These are phyloP conservation scores for Pseudevernia furfuracea DNA, from an alignment of 495 filamentous ascomycete species.

Conservation along the genomic window DNA sequence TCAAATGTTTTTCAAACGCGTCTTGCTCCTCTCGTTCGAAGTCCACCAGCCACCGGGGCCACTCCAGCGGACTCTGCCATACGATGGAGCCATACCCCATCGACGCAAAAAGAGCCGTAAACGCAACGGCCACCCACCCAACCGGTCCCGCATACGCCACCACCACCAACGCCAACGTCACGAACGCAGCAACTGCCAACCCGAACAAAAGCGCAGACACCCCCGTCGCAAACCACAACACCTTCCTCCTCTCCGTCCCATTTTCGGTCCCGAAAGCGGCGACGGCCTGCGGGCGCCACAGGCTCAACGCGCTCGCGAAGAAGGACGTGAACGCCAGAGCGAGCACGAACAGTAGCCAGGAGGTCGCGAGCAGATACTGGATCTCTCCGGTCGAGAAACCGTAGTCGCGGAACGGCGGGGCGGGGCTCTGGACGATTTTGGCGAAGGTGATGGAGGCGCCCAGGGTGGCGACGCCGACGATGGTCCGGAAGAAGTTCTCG, in stretches of 20 bases:
- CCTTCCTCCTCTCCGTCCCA: constrained; percentile 1
- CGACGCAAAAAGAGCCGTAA: constrained; percentile 10
- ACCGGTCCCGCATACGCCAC: constrained; percentile 15
- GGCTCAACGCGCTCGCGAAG: constrained; percentile 5
- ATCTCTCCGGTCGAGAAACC: neutral
- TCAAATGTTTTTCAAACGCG: neutral
- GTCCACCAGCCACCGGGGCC: neutral
- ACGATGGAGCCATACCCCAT: constrained; percentile 3
- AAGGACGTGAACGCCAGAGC: constrained; percentile 6
- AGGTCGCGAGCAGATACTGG: constrained; percentile 14
- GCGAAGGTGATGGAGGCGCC: constrained; percentile 17
- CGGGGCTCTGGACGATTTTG: constrained; percentile 8
- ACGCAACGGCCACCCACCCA: constrained; percentile 15
- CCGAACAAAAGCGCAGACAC: constrained; percentile 1
- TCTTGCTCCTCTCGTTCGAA: neutral
- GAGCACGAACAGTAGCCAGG: constrained; percentile 19
- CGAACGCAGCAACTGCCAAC: constrained; percentile 10
- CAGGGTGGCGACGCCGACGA: constrained; percentile 14
- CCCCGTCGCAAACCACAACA: constrained; percentile 14
- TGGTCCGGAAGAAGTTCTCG: constrained; percentile 15
- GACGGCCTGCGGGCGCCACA: constrained; percentile 11
- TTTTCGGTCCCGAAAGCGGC: neutral
- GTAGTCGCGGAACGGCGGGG: neutral
- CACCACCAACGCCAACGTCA: constrained; percentile 13
- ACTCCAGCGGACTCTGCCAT: constrained; percentile 7